Evolutionary conservation across 2,329 filamentous ascomycete species (phyloP), one percentile per base, ranked within the genome.

Genomic region (Ophiostoma novo-ulmi): DNA sequence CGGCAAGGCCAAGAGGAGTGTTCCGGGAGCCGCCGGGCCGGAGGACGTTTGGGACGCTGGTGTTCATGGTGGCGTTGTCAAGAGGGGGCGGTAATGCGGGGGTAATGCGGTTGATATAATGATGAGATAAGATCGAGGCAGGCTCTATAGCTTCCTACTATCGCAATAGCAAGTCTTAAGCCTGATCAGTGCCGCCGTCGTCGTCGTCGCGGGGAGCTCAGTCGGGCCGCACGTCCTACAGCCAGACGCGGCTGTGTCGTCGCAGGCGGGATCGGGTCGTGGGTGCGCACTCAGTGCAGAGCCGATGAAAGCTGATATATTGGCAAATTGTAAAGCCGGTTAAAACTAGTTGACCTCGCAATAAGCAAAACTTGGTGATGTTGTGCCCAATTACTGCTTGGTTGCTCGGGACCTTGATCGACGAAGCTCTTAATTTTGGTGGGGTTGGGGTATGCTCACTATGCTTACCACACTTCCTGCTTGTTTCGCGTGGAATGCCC

Each of bases 1-100:
- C 94, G 72, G 93, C 92, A 63, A 98, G 86, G 20, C 93, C 95
- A 41, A 98, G 85, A 2, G 94, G 94, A 10, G 94, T 97, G 78
- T 95, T 94, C 22, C 74, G 92, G 91, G 69, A 89, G 74, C 84
- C 84, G 70, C 86, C 86, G 52, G 86, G 86, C 77, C 88, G 85
- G 73, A 88, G 82, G 70, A 86, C 81, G 79, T 86, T 87, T 76
- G 85, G 86, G 72, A 88, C 85, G 74, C 81, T 77, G 71, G 81
- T 82, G 67, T 74, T 75, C 75, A 76, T 76, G 5, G 52, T 22
- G 26, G 52, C 38, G 41, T 10, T 6, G 11, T 20, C 63, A n/a
- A 31, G 31, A 31, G 31, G 31, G 31, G 31, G 31, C 3, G 17
- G 20, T n/a, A 22, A 36, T n/a, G 11, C 17, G 17, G 20, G 5